Percentiles rank a stretch among this genome's conserved stretches.
phyloP scores from a whole-genome alignment of 768 basidiomycete species.

The Leccinum subgranulosum region DNA sequence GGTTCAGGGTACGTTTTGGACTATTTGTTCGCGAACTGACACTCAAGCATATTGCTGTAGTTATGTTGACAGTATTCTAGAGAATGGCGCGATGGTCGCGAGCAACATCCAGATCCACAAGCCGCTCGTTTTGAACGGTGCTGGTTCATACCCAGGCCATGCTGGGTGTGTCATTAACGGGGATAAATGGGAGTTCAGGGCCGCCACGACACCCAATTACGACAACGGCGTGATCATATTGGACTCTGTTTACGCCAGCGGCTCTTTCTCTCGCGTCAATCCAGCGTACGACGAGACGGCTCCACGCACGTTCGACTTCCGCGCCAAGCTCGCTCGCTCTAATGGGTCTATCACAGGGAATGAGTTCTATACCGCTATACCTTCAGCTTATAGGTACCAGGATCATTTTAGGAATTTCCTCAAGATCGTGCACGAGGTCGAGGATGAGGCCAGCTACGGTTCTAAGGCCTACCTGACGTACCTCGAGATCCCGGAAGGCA shows the following conservation, averaged over 20 bases:
- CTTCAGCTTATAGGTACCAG: slow-evolving; percentile 20
- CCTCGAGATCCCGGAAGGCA: slow-evolving; percentile 19
- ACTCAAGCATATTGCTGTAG: slow-evolving; percentile 7
- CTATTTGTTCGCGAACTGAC: not conserved
- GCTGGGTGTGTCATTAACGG: slow-evolving; percentile 26
- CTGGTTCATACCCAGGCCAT: slow-evolving; percentile 17
- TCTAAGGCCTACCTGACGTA: slow-evolving; percentile 27
- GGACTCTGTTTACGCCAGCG: slow-evolving; percentile 31
- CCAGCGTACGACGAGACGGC: slow-evolving; percentile 22
- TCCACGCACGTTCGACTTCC: slow-evolving; percentile 24
- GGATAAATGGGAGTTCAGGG: slow-evolving; percentile 30
- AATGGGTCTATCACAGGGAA: slow-evolving; percentile 15
- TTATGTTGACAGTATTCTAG: slow-evolving; percentile 30
- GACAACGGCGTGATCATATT: slow-evolving; percentile 23
- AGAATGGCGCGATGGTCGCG: slow-evolving; percentile 32
- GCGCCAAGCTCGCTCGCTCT: slow-evolving; percentile 18
- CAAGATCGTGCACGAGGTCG: slow-evolving; percentile 27
- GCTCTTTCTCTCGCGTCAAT: slow-evolving; percentile 26
- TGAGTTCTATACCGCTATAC: slow-evolving; percentile 18
- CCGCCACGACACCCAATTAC: slow-evolving; percentile 22
- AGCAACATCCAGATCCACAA: slow-evolving; percentile 28
- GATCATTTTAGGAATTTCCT: slow-evolving; percentile 28
- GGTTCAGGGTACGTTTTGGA: slow-evolving; percentile 40
- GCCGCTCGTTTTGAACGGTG: slow-evolving; percentile 23
- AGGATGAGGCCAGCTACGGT: slow-evolving; percentile 26